Evolutionary conservation across 352 stramenopile genomes (phyloP).

Genomic region (Pythium apleroticum): DNA sequence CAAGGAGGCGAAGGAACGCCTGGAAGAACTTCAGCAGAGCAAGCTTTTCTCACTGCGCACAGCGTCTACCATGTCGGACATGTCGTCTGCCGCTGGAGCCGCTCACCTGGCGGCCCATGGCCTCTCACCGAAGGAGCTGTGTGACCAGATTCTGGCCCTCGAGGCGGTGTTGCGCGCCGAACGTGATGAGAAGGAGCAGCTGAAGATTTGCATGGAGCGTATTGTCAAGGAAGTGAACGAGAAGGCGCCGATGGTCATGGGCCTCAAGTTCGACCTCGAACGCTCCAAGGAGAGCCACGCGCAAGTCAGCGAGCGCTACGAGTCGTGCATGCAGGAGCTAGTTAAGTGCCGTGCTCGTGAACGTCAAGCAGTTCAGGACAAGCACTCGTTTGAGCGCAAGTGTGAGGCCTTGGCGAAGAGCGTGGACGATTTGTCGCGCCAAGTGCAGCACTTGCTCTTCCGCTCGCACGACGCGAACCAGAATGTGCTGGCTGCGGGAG

Average conservation of each 20-base stretch:
- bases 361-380: conserved; percentile 56
- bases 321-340: conserved; percentile 65
- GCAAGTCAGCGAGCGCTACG: conserved; percentile 68
- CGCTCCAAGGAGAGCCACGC: conserved; percentile 82
- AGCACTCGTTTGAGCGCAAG: conserved; percentile 63
- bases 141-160: conserved; percentile 84
- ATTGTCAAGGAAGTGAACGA: conserved; percentile 92
- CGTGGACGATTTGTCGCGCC: conserved; percentile 89
- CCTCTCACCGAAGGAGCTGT: conserved; percentile 88
- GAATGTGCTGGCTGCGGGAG: conserved; percentile 9
- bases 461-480: conserved; percentile 59
- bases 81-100: conserved; percentile 62
- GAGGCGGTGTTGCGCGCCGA: conserved; percentile 84
- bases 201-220: conserved; percentile 90
- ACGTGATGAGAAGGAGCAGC: conserved; percentile 80
- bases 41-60: conserved; percentile 57
- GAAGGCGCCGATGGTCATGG: conserved; percentile 89
- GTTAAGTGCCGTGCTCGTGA: conserved; percentile 75
- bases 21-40: conserved; percentile 64
- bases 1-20: conserved; percentile 45
- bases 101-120: conserved; percentile 66
- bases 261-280: conserved; percentile 90
- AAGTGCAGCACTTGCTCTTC: conserved; percentile 90
- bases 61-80: conserved; percentile 47
- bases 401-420: conserved; percentile 74